phyloP scores from a whole-genome alignment of 2,329 filamentous ascomycete genomes.

The Scedosporium aurantiacum region DNA sequence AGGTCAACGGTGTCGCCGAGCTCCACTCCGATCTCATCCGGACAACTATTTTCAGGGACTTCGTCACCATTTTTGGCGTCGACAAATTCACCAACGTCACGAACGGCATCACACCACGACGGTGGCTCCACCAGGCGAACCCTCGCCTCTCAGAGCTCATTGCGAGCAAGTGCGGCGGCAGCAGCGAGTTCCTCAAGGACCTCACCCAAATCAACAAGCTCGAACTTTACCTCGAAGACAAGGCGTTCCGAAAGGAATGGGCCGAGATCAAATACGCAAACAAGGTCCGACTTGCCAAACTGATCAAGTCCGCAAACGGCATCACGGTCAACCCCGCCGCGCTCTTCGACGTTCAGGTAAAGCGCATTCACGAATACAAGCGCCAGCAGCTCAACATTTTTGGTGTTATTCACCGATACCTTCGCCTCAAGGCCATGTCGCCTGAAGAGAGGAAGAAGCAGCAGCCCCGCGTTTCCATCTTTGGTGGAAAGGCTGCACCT shows the following conservation, averaged over 20 bases:
- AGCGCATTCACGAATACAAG: constrained; percentile 99
- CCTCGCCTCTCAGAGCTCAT: constrained; percentile 86
- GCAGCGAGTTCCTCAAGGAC: constrained; percentile 80
- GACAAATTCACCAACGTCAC: constrained; percentile 99
- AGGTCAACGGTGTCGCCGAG: constrained; percentile 97
- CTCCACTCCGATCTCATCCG: constrained; percentile 96
- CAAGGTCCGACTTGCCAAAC: constrained; percentile 83
- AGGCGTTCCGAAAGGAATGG: constrained; percentile 88
- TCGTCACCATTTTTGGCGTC: constrained; percentile 84
- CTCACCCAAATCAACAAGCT: constrained; percentile 77
- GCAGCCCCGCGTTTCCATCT: constrained; percentile 82
- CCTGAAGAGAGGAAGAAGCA: constrained; percentile 79
- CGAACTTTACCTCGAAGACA: constrained; percentile 74
- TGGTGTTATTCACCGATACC: constrained; percentile 88
- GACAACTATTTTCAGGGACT: constrained; percentile 99
- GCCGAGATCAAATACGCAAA: constrained; percentile 93
- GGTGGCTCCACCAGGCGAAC: constrained; percentile 97
- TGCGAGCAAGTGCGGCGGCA: constrained; percentile 72
- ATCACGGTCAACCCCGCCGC: constrained; percentile 77
- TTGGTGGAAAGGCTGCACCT: constrained; percentile 93
- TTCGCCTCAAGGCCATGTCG: constrained; percentile 76
- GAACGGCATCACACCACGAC: constrained; percentile 89
- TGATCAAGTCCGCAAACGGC: constrained; percentile 73
- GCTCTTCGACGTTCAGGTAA: constrained; percentile 95
- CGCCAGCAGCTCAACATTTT: constrained; percentile 98